Conservation (phyloP, 2,329 filamentous ascomycete genomes). For the Triangularia verruculosa region DNA sequence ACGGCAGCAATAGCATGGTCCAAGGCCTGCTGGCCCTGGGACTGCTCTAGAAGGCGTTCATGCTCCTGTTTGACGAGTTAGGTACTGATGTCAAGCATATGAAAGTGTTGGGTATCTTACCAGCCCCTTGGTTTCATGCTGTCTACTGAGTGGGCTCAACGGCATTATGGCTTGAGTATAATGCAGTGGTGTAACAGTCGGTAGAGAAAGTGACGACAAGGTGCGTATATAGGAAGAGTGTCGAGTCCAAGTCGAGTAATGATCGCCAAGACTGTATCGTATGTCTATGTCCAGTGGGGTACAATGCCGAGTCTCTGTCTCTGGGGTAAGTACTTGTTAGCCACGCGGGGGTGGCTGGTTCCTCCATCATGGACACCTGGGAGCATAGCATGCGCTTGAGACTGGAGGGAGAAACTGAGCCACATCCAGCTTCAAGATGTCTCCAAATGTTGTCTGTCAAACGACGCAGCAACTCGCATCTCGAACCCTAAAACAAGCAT, state of each 20-base stretch:
- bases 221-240: neutral
- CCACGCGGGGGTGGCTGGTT: neutral
- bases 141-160: neutral
- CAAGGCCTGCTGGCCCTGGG: slow-evolving; percentile 62
- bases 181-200: neutral
- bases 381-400: neutral
- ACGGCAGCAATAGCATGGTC: slow-evolving; percentile 72
- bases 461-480: neutral
- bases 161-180: neutral
- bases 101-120: no score
- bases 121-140: neutral
- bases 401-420: no score
- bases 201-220: neutral
- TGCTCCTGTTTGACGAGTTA: slow-evolving; percentile 42
- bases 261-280: neutral
- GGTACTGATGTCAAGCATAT: neutral
- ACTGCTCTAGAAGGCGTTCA: slow-evolving; percentile 49
- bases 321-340: neutral
- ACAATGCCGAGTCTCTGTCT: neutral
- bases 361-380: neutral
- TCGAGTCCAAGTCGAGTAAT: neutral
- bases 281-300: neutral
- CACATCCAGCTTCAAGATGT: neutral
- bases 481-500: neutral
- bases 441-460: neutral